Conservation (phyloP, 2,329 filamentous ascomycete species). For the Alternaria triticina region DNA sequence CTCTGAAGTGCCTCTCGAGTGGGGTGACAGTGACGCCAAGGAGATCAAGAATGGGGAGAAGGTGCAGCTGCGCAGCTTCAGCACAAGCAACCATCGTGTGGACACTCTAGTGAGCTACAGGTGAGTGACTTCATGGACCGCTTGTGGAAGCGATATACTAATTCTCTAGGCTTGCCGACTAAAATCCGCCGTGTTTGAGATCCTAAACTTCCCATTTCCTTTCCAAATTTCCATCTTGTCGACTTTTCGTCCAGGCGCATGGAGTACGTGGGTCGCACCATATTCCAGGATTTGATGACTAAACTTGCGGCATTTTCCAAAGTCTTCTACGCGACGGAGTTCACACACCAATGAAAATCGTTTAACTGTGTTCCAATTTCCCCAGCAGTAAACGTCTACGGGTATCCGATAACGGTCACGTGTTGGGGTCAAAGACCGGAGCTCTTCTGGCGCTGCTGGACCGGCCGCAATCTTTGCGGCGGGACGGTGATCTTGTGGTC, state of each 20-base stretch:
- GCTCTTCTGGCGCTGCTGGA: neutral
- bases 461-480: neutral
- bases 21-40: conserved; percentile 97
- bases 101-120: conserved; percentile 96
- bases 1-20: conserved; percentile 95
- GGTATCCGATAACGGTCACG: neutral
- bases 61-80: conserved; percentile 94
- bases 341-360: neutral
- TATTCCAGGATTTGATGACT: neutral
- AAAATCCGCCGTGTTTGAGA: neutral
- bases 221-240: neutral
- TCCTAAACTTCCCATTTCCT: neutral
- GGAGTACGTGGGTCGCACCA: neutral
- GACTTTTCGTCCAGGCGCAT: neutral
- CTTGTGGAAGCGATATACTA: conserved; percentile 1
- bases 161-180: conserved; percentile 35
- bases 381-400: neutral
- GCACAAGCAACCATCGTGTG: conserved; percentile 90
- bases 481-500: neutral
- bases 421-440: neutral
- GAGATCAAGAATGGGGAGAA: conserved; percentile 95
- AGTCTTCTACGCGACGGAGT: neutral
- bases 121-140: conserved; percentile 22
- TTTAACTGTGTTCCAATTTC: neutral
- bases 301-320: neutral